Percentiles rank a stretch among this genome's conserved stretches.
phyloP scores from a whole-genome alignment of 352 stramenopile species.

The Plasmopara viticola region DNA sequence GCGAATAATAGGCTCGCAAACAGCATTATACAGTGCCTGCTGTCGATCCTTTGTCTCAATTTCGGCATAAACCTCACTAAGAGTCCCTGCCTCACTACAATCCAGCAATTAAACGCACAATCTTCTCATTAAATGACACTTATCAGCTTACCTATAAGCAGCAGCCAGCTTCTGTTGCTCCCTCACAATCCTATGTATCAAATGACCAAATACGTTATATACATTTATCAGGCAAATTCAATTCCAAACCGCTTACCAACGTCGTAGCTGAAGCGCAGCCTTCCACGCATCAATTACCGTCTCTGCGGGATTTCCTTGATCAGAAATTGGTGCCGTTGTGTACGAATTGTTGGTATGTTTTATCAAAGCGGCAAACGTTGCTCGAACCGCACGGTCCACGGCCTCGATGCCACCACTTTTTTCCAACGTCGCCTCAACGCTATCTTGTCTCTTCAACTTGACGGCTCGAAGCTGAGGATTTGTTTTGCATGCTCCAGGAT shows the following conservation, averaged over 20 bases:
- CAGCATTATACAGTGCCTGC: slow-evolving; percentile 60
- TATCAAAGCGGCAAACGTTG: slow-evolving; percentile 70
- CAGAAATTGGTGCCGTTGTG: slow-evolving; percentile 53
- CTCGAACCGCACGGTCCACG: slow-evolving; percentile 73
- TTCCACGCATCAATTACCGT: slow-evolving; percentile 67
- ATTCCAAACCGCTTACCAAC: slow-evolving; percentile 40
- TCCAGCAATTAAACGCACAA: slow-evolving; percentile 6
- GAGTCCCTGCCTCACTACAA: slow-evolving; percentile 29
- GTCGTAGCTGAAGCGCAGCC: slow-evolving; percentile 67
- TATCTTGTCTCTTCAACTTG: slow-evolving; percentile 73
- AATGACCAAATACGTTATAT: too few relatives aligned
- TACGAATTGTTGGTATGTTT: slow-evolving; percentile 81
- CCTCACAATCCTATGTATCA: slow-evolving; percentile 64
- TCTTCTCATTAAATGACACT: not conserved
- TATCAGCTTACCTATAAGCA: slow-evolving; percentile 33
- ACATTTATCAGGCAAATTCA: too few relatives aligned
- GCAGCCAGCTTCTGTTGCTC: slow-evolving; percentile 83
- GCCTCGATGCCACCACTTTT: slow-evolving; percentile 80
- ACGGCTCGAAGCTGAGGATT: slow-evolving; percentile 63
- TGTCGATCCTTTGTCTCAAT: slow-evolving; percentile 63
- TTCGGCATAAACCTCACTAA: slow-evolving; percentile 27
- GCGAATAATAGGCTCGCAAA: slow-evolving; percentile 74
- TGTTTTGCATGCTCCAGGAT: slow-evolving; percentile 35
- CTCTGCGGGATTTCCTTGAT: slow-evolving; percentile 54
- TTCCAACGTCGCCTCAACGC: slow-evolving; percentile 74